Evolutionary conservation across 2,329 filamentous ascomycete genomes (phyloP), one percentile per base, ranked within the genome.

Genomic region (Aspergillus sp.): DNA sequence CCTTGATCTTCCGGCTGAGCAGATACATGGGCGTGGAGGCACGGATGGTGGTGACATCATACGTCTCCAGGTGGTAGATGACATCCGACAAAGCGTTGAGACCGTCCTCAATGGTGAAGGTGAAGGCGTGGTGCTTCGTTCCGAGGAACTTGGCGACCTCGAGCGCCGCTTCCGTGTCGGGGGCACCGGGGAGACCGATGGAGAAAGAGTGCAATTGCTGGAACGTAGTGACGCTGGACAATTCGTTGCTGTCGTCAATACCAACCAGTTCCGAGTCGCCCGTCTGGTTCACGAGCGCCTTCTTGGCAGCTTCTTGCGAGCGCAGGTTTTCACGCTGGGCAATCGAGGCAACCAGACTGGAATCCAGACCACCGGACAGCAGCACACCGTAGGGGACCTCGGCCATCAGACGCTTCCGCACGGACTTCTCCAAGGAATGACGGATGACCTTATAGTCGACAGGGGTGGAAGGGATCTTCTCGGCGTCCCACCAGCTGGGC

Each of bases 11-110:
- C 76, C 96, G 89, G 63, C 92, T 95, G 52, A 99, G 85, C 64
- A 99, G 83, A 81, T 97, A 99, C 95, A 99, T 99, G 66, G 95
- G 95, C 11, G 95, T 99, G 11, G 94, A 98, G 57, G 95, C 95
- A 74, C 95, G 92, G 75, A 99, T 98, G 3, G 95, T 99, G 55
- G 95, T 99, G 26, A 99, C 95, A 76, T 99, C 95, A 80, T 95
- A 99, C 14, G 92, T 92, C 82, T 99, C 95, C 62, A 99, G 87
- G 80, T 99, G 95, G 82, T 90, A 97, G 75, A 99, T 98, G 74
- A 99, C 95, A 77, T 99, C 95, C 39, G 91, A 96, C 7, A 99
- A 87, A 18, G 95, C 94, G 79, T 99, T 94, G 73, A 99, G 89
- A 60, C 95, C 95, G 73, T 99, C 95, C 77, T 99, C 91, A 58